Percentiles rank a stretch among this genome's conserved stretches.
Evolutionary conservation across 495 filamentous ascomycete species (phyloP).

Genomic region (Penicillium antarcticum): DNA sequence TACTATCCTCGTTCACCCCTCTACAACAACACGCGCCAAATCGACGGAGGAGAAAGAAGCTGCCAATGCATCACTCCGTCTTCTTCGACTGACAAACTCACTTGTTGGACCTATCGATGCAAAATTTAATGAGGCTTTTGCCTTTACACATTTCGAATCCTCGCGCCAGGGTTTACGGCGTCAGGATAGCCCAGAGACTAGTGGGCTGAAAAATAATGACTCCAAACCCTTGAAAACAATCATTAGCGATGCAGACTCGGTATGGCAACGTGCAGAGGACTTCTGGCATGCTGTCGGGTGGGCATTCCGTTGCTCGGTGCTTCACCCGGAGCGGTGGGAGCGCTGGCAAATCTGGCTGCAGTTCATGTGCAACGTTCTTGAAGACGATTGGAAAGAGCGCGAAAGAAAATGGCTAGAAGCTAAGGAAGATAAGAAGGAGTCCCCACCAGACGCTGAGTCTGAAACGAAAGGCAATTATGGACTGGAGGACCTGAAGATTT

Average conservation of each 20-base stretch:
- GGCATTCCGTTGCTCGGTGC: slow-evolving; percentile 86
- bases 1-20: slow-evolving; percentile 69
- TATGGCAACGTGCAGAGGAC: slow-evolving; percentile 73
- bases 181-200: slow-evolving; percentile 15
- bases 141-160: slow-evolving; percentile 40
- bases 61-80: slow-evolving; percentile 50
- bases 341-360: slow-evolving; percentile 81
- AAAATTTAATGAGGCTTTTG: slow-evolving; percentile 50
- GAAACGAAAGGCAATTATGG: background rate
- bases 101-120: slow-evolving; percentile 51
- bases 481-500: slow-evolving; percentile 29
- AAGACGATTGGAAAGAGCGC: slow-evolving; percentile 70
- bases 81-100: slow-evolving; percentile 54
- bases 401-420: slow-evolving; percentile 18
- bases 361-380: slow-evolving; percentile 72
- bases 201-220: slow-evolving; percentile 22
- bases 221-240: slow-evolving; percentile 45
- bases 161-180: slow-evolving; percentile 33
- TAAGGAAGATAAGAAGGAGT: slow-evolving; percentile 8
- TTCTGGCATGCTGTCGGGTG: slow-evolving; percentile 91
- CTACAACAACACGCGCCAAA: slow-evolving; percentile 60
- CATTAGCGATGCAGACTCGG: slow-evolving; percentile 58
- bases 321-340: slow-evolving; percentile 68
- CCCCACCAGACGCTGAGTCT: background rate
- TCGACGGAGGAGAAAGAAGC: slow-evolving; percentile 49